Base-by-base conservation (phyloP, 352 stramenopile species). In the Aphanomyces euteiches region DNA sequence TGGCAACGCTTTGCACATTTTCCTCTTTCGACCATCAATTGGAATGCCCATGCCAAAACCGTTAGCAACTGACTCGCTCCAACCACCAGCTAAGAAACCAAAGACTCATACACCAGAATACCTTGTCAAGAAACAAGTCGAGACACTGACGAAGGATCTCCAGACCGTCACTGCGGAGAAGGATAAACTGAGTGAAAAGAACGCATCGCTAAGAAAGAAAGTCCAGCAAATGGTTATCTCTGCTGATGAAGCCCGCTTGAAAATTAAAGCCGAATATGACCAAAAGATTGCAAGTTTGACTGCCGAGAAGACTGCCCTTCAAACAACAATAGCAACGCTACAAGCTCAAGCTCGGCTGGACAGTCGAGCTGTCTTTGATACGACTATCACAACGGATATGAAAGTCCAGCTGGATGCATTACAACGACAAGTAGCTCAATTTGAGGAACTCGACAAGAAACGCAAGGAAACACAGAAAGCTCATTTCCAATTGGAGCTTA, bases 151-250 rank as follows among this genome's bases (percentile, higher is more conserved):
- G 28, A 56, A 83, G 7, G 84, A 91, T 45, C 45, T 93, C 4
- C 81, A 87, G 73, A 84, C 82, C 43, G 81, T 88, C 60, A 74
- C 74, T 0, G 72, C 76, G 2, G 80, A 89, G 66, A 85, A 84
- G 40, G 56, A 63, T 45, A 73, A 59, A 13, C 69, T 93, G 1
- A 82, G 89, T 50, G 80, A 88, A 39, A 91, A 90, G 71, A 93
- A 91, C 64, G 70, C 77, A 8, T 73, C 67, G 15, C 64, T 93
- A 38, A 79, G 86, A 13, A 93, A 91, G 67, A 73, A 77, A 5
- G 67, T 92, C 48, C 86, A 93, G 72, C 76, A 84, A 7, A 90
- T 92, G 83, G 70, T 93, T 5, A 93, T 92, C 66, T 77, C 92
- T 69, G 86, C 79, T 39, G 84, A 90, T 40, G 78, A 90, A 74